A percentile compares a stretch with the other conserved stretches of the same genome.
Evolutionary conservation across 352 stramenopile genomes (phyloP).

Genomic region (Globisporangium camurandrum): DNA sequence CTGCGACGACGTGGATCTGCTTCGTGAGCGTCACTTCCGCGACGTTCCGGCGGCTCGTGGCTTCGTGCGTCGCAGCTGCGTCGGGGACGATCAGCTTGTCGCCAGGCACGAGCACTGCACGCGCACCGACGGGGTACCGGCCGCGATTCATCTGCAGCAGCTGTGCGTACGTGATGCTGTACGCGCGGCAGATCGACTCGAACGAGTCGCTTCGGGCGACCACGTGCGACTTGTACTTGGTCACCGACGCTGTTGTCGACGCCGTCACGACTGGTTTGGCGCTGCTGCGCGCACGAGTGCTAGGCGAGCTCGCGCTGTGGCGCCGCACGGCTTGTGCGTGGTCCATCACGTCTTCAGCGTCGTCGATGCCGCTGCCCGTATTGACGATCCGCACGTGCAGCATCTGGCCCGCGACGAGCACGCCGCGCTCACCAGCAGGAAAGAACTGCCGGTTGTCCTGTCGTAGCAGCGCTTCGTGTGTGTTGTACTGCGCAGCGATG

Average conservation of each 20-base stretch:
- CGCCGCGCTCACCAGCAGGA: conserved; percentile 60
- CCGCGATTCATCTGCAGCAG: conserved; percentile 77
- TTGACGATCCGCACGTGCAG: conserved; percentile 75
- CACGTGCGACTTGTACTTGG: conserved; percentile 66
- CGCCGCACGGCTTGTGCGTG: conserved; percentile 1
- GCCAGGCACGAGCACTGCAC: conserved; percentile 46
- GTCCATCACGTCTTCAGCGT: conserved; percentile 24
- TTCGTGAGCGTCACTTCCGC: conserved; percentile 80
- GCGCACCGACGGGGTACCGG: conserved; percentile 54
- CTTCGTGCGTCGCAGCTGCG: conserved; percentile 39
- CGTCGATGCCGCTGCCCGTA: conserved; percentile 61
- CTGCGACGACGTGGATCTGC: conserved; percentile 78
- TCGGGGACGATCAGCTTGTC: conserved; percentile 75
- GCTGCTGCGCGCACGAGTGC: neutral
- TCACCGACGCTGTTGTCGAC: conserved; percentile 35
- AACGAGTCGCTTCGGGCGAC: conserved; percentile 52
- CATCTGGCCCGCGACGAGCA: conserved; percentile 59
- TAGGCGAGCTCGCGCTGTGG: neutral
- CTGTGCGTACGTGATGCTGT: conserved; percentile 57
- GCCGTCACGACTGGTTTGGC: conserved; percentile 13
- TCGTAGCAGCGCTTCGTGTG: conserved; percentile 65
- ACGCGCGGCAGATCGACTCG: conserved; percentile 56
- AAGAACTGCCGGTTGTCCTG: conserved; percentile 80
- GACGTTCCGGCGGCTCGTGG: conserved; percentile 55
- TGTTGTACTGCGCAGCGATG: conserved; percentile 78